Base-by-base conservation (phyloP, 495 filamentous ascomycete species). In the Viridothelium virens region DNA sequence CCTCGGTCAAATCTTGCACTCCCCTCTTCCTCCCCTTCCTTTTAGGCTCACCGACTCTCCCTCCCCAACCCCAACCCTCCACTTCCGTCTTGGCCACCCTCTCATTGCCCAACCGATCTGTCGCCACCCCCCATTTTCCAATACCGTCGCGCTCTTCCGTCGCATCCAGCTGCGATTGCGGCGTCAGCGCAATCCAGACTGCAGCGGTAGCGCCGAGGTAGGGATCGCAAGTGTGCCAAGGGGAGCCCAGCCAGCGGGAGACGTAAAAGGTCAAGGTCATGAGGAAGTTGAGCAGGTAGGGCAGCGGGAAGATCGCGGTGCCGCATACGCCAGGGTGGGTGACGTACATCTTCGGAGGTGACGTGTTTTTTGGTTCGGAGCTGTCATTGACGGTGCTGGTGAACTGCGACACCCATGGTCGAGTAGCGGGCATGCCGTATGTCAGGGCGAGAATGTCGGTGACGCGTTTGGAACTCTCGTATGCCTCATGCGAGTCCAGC, bases 291-390 rank as follows among this genome's bases (percentile, higher is more conserved):
- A 94, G 79, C 68, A 91, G 77, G 34, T 80, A 75, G 65, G 81
- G 77, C 47, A 97, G 81, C 1, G 89, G 87, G 61, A 96, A 76
- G 69, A 98, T 89, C 4, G 83, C 79, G 0, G 94, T 96, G 38
- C 82, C 86, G 70, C 90, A 91, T 68, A 97, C 82, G 66, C 95
- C 94, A 0, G 94, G 94, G 72, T 98, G 94, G 14, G 86, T 82
- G 66, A 96, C 67, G 79, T 95, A 92, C 61, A 86, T 84, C 38
- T 79, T 82, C 2, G 90, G 89, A 11, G 62, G 67, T 39, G 16
- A 38, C 10, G 31, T 9, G n/a, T n/a, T 33, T 10, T 2, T 47
- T 34, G 62, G 39, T 3, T 34, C n/a, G 12, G 65, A 48, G 69
- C 65, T 3, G 67, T 68, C 39, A 76, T 70, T 18, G 65, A 46